Evolutionary conservation across 805 yeast species (phyloP).

Genomic region (Cyberlindnera subsufficiens): DNA sequence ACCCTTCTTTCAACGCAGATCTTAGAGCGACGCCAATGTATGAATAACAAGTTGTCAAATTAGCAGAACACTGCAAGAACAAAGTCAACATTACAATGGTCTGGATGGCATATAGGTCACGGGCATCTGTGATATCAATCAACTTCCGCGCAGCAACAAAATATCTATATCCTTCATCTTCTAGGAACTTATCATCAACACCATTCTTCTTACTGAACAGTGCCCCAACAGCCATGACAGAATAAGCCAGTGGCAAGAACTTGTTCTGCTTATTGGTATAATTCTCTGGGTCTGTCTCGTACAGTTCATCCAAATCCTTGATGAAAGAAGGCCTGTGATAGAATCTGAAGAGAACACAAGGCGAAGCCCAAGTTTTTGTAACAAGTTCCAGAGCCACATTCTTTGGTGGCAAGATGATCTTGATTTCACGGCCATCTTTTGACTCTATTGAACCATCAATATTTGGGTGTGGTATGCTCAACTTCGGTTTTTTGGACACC

Average conservation of each 20-base stretch:
- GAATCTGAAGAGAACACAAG: conserved; percentile 80
- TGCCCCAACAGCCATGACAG: conserved; percentile 87
- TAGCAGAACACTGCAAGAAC: conserved; percentile 83
- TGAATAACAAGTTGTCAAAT: conserved; percentile 81
- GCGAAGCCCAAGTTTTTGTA: conserved; percentile 75
- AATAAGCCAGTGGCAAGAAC: conserved; percentile 74
- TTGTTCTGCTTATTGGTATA: conserved; percentile 69
- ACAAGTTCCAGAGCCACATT: conserved; percentile 66
- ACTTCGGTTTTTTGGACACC: conserved; percentile 4
- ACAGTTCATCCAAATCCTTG: conserved; percentile 67
- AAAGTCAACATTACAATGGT: conserved; percentile 82
- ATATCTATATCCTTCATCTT: conserved; percentile 75
- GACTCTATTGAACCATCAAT: conserved; percentile 35
- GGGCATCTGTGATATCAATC: conserved; percentile 76
- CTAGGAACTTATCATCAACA: conserved; percentile 32
- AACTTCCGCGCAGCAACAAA: conserved; percentile 76
- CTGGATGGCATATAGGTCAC: conserved; percentile 77
- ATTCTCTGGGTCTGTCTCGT: conserved; percentile 65
- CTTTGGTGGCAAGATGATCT: conserved; percentile 67
- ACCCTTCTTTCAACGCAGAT: conserved; percentile 75
- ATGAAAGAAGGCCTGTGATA: conserved; percentile 80
- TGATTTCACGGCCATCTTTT: conserved; percentile 41
- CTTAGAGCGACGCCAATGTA: conserved; percentile 85
- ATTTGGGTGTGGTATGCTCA: conserved; percentile 23
- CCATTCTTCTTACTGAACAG: conserved; percentile 51